Base-by-base conservation (phyloP, 306 rosid genomes). In the Sophora flavescens region DNA sequence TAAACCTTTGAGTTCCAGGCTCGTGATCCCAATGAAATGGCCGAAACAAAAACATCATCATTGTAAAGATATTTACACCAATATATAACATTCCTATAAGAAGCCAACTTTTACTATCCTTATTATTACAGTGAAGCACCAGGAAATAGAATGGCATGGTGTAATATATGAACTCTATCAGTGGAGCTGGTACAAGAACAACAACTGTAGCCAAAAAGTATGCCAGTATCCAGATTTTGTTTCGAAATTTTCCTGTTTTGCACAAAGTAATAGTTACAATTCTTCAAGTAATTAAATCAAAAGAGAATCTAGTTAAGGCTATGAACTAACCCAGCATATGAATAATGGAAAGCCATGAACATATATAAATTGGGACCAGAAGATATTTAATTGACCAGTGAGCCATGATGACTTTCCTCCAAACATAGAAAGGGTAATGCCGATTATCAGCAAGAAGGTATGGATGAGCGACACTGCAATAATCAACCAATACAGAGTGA, bases 391-490 rank as follows among this genome's bases (percentile, higher is more conserved):
- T 89, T 44, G 84, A 87, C 94, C 98, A 87, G 79, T 89, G 95
- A 58, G 82, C 88, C 76, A 85, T 84, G 88, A 92, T 89, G 67
- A 94, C 76, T 76, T 90, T 94, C 82, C 95, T 84, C 84, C 87
- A 84, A 32, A 84, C 77, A 66, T 84, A 76, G 73, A 84, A 80
- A 66, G 85, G 85, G 60, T 94, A 94, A 81, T 94, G 98, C 11
- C 98, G 90, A 69, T 92, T 94, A 69, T 92, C 96, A 0, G 97
- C 98, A 6, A 90, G 91, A 73, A 94, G 93, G 85, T 94, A 92
- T 6, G 95, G 97, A 82, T 94, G 95, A 52, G 92, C 93, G 75
- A 92, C 89, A 80, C 96, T 94, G 95, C 85, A 81, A 75, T 35
- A 77, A 75, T 28, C 63, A 48, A 75, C n/a, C n/a, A 32, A 30